Evolutionary conservation across 345 rosid genomes (phyloP).

Genomic region (Pistacia atlantica): DNA sequence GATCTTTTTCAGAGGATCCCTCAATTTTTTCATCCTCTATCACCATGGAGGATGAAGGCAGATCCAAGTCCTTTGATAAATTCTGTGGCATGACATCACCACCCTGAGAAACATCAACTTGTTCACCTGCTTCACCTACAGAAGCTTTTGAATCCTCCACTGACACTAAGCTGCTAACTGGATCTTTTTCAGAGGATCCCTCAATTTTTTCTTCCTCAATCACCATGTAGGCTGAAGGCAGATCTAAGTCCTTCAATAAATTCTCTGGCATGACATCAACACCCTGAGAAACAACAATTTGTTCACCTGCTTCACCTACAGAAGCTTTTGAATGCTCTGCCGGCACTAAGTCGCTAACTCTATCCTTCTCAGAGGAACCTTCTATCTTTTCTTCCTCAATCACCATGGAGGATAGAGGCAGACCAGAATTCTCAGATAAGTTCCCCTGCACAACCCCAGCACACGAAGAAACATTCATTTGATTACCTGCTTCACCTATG

Average conservation of each 20-base stretch:
- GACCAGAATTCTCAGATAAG: neutral
- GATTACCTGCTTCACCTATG: conserved; percentile 5
- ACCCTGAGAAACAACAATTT: conserved; percentile 11
- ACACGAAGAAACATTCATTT: neutral
- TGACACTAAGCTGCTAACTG: conserved; percentile 3
- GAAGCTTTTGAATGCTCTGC: neutral
- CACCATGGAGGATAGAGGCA: conserved; percentile 2
- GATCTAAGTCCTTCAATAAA: neutral
- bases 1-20: neutral
- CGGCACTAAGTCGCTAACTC: neutral
- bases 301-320: conserved; percentile 21
- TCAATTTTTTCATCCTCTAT: conserved; percentile 7
- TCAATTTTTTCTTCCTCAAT: conserved; percentile 11
- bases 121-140: too few species aligned
- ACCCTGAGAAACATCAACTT: too few species aligned
- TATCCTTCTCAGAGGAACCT: neutral
- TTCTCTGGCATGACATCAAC: neutral
- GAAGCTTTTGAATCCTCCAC: neutral
- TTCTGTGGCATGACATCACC: too few species aligned
- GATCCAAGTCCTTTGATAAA: too few species aligned
- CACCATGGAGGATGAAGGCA: too few species aligned
- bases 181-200: neutral
- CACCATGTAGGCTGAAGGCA: conserved; percentile 16
- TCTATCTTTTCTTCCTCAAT: conserved; percentile 17
- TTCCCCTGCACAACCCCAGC: neutral